Evolutionary conservation across 2,329 filamentous ascomycete species (phyloP), one percentile per base, ranked within the genome.

Genomic region (Pseudofabraea citricarpa): DNA sequence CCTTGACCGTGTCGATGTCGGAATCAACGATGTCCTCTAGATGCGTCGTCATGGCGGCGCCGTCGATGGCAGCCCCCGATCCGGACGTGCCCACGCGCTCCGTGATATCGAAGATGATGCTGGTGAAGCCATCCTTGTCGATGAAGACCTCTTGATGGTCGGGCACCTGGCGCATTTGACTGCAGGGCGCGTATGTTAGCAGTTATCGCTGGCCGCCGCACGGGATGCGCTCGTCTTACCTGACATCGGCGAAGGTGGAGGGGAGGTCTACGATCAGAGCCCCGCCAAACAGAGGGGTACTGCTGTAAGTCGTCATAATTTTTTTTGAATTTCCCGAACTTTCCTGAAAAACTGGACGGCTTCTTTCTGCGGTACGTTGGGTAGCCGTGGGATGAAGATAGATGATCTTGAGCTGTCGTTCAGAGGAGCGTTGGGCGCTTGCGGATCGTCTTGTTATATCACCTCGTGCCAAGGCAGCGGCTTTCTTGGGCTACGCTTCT

Each of bases 141-240:
- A 96, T 83, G 69, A 83, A 95, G 55, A 96, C 85, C 72, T 96
- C 91, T 70, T 97, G 90, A 64, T 94, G 87, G 62, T 91, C 84
- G 40, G 86, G 86, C 5, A 90, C 81, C 66, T 89, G 77, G 51
- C 86, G 81, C 54, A 90, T 75, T 43, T 77, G 75, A 68, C 85
- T 88, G 49, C n/a, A 10, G 16, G 21, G 32, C n/a, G n/a, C n/a
- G 31, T 54, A 53, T 52, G 50, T 57, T 45, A 35, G 37, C 45
- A 35, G 40, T 40, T 42, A 44, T 37, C 29, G 40, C 26, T 21
- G 23, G 40, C 10, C 43, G 36, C 44, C 21, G 19, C 40, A 40
- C 35, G 15, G 15, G 46, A 23, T 40, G 45, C 40, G 19, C 38
- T 36, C 47, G 37, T 56, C 65, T 50, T 68, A 87, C 85, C 83